Base-by-base conservation (phyloP, 129 eudicot species). In the carrot (Daucus carota) region DNA sequence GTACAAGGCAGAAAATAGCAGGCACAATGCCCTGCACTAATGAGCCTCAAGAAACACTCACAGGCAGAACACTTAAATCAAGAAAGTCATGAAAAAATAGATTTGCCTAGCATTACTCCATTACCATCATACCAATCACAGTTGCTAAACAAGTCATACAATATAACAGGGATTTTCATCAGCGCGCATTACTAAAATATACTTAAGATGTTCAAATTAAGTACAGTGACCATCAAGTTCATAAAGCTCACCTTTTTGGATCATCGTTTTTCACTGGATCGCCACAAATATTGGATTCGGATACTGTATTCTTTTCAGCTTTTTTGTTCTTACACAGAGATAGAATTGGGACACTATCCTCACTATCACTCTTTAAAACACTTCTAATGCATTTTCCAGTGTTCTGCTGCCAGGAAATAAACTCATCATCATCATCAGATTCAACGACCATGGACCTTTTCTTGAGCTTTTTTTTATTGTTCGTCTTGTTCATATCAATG, bases 391-490 rank as follows among this genome's bases (percentile, higher is more conserved):
- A 74, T 36, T 42, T 75, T 10, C 40, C 73, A 52, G 29, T 67
- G 69, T 76, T 80, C 66, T 47, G 77, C 34, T 41, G 76, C 70
- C 65, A 28, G 3, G 79, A 57, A 26, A 28, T 18, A n/a, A 65
- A 41, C 13, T 88, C 94, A 73, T 84, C 87, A 65, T 88, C 94
- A 73, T 84, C 87, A 65, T 90, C 98, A 62, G 98, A 89, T 50
- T 85, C 89, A 79, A 84, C 72, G 7, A 78, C 70, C 77, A 80
- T 90, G 65, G 57, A 72, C 70, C 72, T 89, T 85, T 89, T 91
- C 83, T 79, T 85, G 17, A 77, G 90, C 74, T 79, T 78, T 74
- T 74, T 87, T 48, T 11, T 45, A 54, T 75, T 72, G 5, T 76
- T 81, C 22, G 86, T 87, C 46, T 38, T 76, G 70, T 73, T 76